Conservation (phyloP, 768 basidiomycete species). For the Glaciozyma antarctica region DNA sequence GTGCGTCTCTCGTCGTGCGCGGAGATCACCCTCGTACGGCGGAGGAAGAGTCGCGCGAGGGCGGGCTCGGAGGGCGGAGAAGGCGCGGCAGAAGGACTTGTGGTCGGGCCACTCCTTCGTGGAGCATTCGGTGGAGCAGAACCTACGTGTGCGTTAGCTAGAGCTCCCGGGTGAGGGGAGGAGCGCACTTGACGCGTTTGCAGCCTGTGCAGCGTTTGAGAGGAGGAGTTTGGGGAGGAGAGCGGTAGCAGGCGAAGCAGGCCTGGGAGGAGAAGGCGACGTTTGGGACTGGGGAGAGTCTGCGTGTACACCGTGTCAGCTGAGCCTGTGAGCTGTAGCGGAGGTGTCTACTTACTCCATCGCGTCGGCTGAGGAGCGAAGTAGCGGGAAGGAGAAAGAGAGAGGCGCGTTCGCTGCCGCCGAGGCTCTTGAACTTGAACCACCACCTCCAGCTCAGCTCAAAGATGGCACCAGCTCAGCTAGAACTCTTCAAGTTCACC, state of each 20-base stretch:
- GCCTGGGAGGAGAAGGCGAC: constrained; percentile 5
- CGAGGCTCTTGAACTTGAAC: no score
- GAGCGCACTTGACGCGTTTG: constrained; percentile 5
- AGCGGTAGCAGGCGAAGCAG: constrained; percentile 13
- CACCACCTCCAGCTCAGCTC: no score
- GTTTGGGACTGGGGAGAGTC: constrained; percentile 10
- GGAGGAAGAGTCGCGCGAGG: not conserved
- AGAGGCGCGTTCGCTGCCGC: no score
- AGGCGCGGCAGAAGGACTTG: constrained; percentile 16
- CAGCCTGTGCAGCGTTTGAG: constrained; percentile 14
- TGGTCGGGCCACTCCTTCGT: constrained; percentile 13
- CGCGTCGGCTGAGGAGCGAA: no score
- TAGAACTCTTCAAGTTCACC: constrained; percentile 78
- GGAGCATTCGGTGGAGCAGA: constrained; percentile 16
- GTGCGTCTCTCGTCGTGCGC: not conserved
- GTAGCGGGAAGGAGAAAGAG: no score
- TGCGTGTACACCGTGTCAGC: not conserved
- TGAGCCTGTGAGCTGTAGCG: no score
- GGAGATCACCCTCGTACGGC: not conserved
- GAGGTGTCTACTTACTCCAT: no score
- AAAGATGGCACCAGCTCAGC: constrained; percentile 50
- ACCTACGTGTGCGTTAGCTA: not conserved
- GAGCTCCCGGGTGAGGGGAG: not conserved
- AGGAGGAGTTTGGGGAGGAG: not conserved
- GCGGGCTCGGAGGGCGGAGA: constrained; percentile 10